Evolutionary conservation across 257 asterid species (phyloP).

Genomic region (Solanum arcanum): DNA sequence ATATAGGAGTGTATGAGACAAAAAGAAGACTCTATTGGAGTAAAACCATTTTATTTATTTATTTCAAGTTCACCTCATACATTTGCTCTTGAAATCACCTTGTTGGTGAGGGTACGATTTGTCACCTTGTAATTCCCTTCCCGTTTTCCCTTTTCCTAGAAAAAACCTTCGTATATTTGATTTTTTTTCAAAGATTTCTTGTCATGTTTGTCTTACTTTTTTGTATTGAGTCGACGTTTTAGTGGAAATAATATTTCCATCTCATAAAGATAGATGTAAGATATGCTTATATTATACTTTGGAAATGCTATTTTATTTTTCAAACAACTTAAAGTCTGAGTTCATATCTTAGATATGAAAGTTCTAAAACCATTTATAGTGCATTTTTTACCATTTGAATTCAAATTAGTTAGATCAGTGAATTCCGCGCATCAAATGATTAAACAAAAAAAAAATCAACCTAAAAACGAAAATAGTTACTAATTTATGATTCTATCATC

Average conservation of each 20-base stretch:
- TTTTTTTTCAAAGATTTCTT: background rate
- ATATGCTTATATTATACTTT: background rate
- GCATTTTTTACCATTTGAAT: rapidly evolving
- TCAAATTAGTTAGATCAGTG: background rate
- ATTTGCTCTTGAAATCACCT: background rate
- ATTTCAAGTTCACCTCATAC: background rate
- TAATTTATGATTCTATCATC: background rate
- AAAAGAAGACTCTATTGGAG: conserved; percentile 3
- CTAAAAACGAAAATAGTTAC: too few relatives aligned
- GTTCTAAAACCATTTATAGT: background rate
- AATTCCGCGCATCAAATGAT: background rate
- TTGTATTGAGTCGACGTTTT: background rate
- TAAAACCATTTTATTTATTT: background rate
- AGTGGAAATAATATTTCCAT: background rate
- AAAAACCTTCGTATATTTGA: background rate
- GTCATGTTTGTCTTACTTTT: background rate
- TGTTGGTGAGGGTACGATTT: background rate
- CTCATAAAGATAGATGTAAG: background rate
- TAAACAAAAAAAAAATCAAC: background rate
- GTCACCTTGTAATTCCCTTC: background rate
- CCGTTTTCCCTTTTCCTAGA: background rate
- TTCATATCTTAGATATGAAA: rapidly evolving
- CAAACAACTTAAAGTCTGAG: background rate
- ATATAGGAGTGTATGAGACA: background rate
- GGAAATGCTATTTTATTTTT: background rate